Base-by-base conservation (phyloP, 2,329 filamentous ascomycete genomes). In the Truncatella angustata region DNA sequence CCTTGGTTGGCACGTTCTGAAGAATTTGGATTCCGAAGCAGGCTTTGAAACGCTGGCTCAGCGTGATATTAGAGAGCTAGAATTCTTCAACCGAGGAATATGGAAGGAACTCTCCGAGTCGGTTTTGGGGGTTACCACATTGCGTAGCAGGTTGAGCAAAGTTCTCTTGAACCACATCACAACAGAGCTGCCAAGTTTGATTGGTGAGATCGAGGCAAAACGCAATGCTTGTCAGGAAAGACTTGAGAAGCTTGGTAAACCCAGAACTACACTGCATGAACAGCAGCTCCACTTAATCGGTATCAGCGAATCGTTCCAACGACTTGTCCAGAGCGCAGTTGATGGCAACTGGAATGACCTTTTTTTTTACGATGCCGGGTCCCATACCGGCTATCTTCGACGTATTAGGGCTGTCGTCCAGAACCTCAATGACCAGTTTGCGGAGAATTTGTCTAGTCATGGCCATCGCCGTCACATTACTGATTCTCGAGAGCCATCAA, bases 351-450 rank as follows among this genome's bases (percentile, higher is more conserved):
- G 84, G 53, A 71, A 67, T 2, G 63, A 78, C 53, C 14, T 58
- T 0, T 86, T 85, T 63, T 85, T 85, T 53, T 70, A 64, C 3
- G 60, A 66, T 18, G 61, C 68, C 0, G 51, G 63, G 9, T 62
- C 65, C 0, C 44, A 56, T 1, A 18, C 55, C 1, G 72, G 69
- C 1, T 73, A 74, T 28, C 43, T 61, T 0, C 75, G 70, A 34
- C 73, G 81, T 0, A 67, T 87, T 4, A 73, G 82, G 0, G 80
- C 82, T 0, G 69, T 78, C 0, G 67, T 84, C 1, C 80, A 84
- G 49, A 74, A 78, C 32, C 62, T 74, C 2, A 75, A 79, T 42
- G 51, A 64, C 0, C 63, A 69, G 0, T 86, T 86, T 55, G 68
- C 75, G 0, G 56, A 69, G 0, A 50, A 66, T 1, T 77, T 85